Conservation (phyloP, 2,329 filamentous ascomycete genomes). For the Cercospora sp. region DNA sequence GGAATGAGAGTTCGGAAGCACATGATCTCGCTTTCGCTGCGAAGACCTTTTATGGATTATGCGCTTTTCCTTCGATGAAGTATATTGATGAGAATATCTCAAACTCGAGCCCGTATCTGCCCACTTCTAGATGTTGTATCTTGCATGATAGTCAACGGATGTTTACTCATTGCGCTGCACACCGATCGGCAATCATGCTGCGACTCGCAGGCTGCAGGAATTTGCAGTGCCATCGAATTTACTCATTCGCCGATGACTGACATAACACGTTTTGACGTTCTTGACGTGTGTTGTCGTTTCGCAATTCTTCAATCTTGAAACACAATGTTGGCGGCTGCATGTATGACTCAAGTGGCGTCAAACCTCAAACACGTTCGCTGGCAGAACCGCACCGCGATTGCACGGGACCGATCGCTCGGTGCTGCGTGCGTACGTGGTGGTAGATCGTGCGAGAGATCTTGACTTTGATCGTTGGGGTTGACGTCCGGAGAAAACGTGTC, state of each 20-base stretch:
- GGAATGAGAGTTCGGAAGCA: not conserved
- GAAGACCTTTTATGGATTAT: too few relatives aligned
- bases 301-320: not conserved
- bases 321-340: not conserved
- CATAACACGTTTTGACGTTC: not conserved
- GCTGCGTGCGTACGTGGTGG: not conserved
- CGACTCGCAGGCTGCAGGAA: not conserved
- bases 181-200: not conserved
- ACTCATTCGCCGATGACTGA: not conserved
- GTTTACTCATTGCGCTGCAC: not conserved
- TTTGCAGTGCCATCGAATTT: not conserved
- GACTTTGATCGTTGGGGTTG: not conserved
- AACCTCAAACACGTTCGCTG: not conserved
- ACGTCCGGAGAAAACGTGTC: not conserved
- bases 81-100: too few relatives aligned
- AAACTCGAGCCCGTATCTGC: too few relatives aligned
- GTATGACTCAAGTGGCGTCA: slow-evolving; percentile 3
- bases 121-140: too few relatives aligned
- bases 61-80: too few relatives aligned
- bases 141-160: not conserved
- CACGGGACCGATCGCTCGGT: not conserved
- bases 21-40: too few relatives aligned
- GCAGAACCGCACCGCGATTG: not conserved
- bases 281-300: not conserved
- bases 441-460: not conserved